These are phyloP conservation scores for Cryptosporidium ryanae DNA, from an alignment of 169 alveolate genomes.

Conservation along the genomic window DNA sequence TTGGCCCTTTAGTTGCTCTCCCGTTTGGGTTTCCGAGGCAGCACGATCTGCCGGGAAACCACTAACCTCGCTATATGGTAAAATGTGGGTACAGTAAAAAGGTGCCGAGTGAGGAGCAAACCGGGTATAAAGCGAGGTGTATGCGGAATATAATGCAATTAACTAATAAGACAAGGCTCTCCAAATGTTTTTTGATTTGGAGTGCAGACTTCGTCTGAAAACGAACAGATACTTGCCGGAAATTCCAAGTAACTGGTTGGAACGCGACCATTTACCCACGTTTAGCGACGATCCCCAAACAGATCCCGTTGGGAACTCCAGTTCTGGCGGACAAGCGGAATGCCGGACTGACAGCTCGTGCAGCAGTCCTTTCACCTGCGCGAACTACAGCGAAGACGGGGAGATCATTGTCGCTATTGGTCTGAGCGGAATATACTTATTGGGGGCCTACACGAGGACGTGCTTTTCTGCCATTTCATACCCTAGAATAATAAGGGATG, in stretches of 20 bases:
- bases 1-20: too few relatives aligned
- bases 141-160: neutral
- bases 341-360: neutral
- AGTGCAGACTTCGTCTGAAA: slow-evolving; percentile 30
- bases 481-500: neutral
- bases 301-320: neutral
- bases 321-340: neutral
- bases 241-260: slow-evolving; percentile 53
- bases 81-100: too few relatives aligned
- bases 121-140: too few relatives aligned
- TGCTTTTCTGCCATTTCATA: slow-evolving; percentile 65
- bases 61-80: neutral
- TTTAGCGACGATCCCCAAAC: neutral
- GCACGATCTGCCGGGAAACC: neutral
- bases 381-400: slow-evolving; percentile 66
- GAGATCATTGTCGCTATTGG: slow-evolving; percentile 31
- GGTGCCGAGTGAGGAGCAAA: too few relatives aligned
- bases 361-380: slow-evolving; percentile 20
- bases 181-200: slow-evolving; percentile 27
- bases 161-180: neutral
- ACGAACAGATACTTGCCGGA: slow-evolving; percentile 48
- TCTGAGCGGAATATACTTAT: slow-evolving; percentile 22
- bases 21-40: too few relatives aligned
- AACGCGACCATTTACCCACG: slow-evolving; percentile 1
- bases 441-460: slow-evolving; percentile 44